Base-by-base conservation (phyloP, 306 rosid species). In the Vigna unguiculata region DNA sequence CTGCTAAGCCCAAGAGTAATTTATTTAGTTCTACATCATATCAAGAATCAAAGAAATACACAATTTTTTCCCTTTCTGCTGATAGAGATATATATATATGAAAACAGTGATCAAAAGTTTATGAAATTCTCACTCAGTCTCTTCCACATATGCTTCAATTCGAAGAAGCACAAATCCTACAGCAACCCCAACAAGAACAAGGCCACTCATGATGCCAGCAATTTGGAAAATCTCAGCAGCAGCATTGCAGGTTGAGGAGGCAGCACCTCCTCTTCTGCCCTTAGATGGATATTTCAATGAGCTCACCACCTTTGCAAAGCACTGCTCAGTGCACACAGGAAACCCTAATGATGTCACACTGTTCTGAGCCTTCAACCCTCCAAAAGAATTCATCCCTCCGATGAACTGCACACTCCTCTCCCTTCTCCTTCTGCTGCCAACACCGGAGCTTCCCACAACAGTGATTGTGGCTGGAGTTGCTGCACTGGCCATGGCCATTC, bases 111-210 rank as follows among this genome's bases (percentile, higher is more conserved):
- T 7, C 19, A 10, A 63, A 59, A 65, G 40, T 76, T 36, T 57
- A 30, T 69, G 46, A 78, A 63, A 78, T 76, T 36, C 81, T 82
- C 71, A 73, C 71, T 88, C 92, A 17, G 96, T 49, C 61, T 90
- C 97, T 83, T 93, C 97, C 5, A 89, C 83, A 40, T 20, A 69
- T 0, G 96, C 93, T 82, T 92, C 97, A 7, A 92, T 32, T 83
- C 96, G 90, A 40, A 92, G 97, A 80, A 92, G 97, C 52, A 90
- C 89, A 34, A 90, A 92, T n/a, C 96, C 97, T 11, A 93, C 92
- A 1, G 96, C 97, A 67, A 93, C 96, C 30, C 97, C 96, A 46
- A 89, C 48, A 40, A 93, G 94, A 60, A 81, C 84, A 72, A 90
- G 92, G 0, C 86, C 96, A 82, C 87, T 93, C 55, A 89, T 80